Percentiles rank a stretch among this genome's conserved stretches.
phyloP scores from a whole-genome alignment of 345 rosid genomes.

The Clausena lansium region DNA sequence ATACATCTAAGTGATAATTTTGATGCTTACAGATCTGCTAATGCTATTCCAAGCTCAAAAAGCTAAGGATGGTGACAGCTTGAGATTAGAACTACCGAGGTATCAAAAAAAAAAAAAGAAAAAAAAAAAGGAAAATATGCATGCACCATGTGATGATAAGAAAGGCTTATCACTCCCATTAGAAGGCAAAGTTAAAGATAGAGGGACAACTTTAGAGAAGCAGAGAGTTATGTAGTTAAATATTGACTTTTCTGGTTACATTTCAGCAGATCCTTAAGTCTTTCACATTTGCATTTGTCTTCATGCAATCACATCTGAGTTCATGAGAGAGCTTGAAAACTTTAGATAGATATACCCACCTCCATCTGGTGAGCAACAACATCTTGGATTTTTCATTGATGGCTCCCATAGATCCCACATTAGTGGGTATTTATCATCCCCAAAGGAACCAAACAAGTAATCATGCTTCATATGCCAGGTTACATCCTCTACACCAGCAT shows the following conservation, averaged over 20 bases:
- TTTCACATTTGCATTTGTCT: too few species aligned
- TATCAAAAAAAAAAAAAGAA: neutral
- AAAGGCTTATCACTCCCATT: neutral
- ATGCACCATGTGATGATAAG: neutral
- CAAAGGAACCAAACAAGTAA: constrained; percentile 93
- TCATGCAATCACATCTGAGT: neutral
- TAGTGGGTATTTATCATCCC: constrained; percentile 88
- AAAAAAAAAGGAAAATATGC: neutral
- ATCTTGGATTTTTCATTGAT: constrained; percentile 66
- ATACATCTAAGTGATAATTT: neutral
- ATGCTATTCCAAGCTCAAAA: neutral
- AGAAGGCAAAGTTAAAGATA: neutral
- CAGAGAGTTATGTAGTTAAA: too few species aligned
- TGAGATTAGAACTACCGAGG: neutral
- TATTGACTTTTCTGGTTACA: too few species aligned
- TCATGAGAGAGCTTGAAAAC: neutral
- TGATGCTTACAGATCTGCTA: neutral
- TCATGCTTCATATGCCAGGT: constrained; percentile 98
- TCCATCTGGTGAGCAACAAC: constrained; percentile 94
- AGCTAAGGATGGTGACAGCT: neutral
- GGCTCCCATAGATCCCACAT: constrained; percentile 89
- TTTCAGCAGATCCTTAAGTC: too few species aligned
- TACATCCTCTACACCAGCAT: constrained; percentile 98
- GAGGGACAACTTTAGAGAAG: neutral
- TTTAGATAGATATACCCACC: constrained; percentile 33